Evolutionary conservation across 2,329 filamentous ascomycete species (phyloP).

Genomic region (Aspergillus carbonarius): DNA sequence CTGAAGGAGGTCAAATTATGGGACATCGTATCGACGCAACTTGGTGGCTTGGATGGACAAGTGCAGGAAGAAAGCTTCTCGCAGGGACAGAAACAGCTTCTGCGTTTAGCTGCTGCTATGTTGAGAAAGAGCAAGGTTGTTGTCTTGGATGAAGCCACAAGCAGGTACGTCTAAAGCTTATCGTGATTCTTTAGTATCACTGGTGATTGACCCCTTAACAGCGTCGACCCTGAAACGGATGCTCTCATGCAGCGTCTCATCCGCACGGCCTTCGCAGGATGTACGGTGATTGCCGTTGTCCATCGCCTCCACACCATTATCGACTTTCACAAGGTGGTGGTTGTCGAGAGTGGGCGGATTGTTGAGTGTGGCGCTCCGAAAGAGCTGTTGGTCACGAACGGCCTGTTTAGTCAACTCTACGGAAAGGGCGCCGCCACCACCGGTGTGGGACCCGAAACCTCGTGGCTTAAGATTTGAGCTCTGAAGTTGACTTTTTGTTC

Average conservation of each 20-base stretch:
- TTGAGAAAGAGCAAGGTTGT: neutral
- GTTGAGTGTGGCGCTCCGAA: neutral
- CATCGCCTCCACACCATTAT: neutral
- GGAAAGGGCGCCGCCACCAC: neutral
- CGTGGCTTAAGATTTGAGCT: neutral
- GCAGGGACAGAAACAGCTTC: slow-evolving; percentile 1
- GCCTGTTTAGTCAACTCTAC: neutral
- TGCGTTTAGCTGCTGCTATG: neutral
- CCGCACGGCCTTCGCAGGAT: neutral
- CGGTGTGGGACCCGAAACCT: neutral
- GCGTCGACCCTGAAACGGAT: slow-evolving; percentile 1
- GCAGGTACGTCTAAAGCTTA: neutral
- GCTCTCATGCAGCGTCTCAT: slow-evolving; percentile 2
- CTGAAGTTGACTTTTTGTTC: neutral
- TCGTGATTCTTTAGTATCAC: neutral
- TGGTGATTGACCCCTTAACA: neutral
- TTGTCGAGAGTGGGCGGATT: neutral
- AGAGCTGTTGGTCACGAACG: neutral
- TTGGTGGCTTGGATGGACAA: neutral
- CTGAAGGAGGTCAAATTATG: slow-evolving; percentile 5
- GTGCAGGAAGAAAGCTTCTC: slow-evolving; percentile 1
- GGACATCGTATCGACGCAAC: slow-evolving; percentile 1
- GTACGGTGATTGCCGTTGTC: neutral
- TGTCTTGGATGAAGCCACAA: slow-evolving; percentile 2
- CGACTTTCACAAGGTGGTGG: neutral